Evolutionary conservation across 352 stramenopile species (phyloP).

Genomic region (Plasmopara halstedii): DNA sequence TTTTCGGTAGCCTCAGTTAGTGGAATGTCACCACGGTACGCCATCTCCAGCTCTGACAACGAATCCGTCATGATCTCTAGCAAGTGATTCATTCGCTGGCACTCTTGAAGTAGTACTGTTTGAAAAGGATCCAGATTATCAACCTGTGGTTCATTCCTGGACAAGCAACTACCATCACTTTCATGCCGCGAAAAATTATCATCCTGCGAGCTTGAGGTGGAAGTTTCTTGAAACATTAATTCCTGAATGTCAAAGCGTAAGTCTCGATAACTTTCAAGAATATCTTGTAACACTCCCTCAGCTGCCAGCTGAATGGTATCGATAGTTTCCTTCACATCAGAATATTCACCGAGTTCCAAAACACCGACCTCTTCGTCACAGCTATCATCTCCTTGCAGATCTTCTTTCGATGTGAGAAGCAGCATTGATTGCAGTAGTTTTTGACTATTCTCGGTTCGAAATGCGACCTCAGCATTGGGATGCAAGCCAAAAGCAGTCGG

Average conservation of each 20-base stretch:
- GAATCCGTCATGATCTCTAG: conserved; percentile 69
- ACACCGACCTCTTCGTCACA: conserved; percentile 20
- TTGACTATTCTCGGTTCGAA: conserved; percentile 81
- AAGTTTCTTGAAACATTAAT: conserved; percentile 55
- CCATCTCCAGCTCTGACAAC: conserved; percentile 79
- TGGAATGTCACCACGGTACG: conserved; percentile 83
- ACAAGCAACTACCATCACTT: conserved; percentile 29
- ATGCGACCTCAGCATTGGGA: conserved; percentile 91
- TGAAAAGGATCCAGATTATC: conserved; percentile 88
- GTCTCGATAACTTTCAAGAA: conserved; percentile 86
- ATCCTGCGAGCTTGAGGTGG: conserved; percentile 20
- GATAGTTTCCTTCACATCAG: conserved; percentile 27
- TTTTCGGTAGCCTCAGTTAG: conserved; percentile 84
- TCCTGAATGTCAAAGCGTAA: conserved; percentile 80
- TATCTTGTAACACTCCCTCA: conserved; percentile 84
- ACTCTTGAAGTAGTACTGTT: conserved; percentile 87
- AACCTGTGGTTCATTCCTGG: conserved; percentile 19
- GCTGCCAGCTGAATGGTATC: conserved; percentile 74
- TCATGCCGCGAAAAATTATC: conserved; percentile 10
- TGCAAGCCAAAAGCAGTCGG: conserved; percentile 87
- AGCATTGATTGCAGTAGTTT: conserved; percentile 72
- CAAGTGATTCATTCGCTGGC: conserved; percentile 82
- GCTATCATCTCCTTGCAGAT: conserved; percentile 19
- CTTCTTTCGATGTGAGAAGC: conserved; percentile 49
- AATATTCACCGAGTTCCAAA: not conserved